Conservation (phyloP, 2,329 filamentous ascomycete genomes). For the Sporothrix pseudoabietina region DNA sequence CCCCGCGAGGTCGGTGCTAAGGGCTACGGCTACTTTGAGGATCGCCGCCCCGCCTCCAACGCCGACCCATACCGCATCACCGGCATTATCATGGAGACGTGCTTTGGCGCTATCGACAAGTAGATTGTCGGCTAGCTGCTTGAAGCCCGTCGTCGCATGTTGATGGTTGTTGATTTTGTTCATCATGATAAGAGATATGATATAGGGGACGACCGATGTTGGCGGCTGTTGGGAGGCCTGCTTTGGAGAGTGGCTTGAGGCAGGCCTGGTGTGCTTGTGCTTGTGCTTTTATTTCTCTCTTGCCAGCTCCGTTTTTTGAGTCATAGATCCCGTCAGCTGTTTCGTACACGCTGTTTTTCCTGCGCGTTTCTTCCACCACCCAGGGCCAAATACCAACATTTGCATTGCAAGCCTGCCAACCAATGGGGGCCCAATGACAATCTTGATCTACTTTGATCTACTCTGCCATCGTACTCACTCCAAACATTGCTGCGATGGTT, state of each 20-base stretch:
- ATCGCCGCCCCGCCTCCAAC: conserved; percentile 71
- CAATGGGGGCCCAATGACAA: conserved; percentile 21
- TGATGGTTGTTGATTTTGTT: background rate
- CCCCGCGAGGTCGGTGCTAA: conserved; percentile 66
- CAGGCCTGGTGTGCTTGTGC: background rate
- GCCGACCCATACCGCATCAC: conserved; percentile 75
- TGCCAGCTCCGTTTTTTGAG: conserved; percentile 13
- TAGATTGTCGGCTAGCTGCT: conserved; percentile 14
- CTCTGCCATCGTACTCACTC: background rate
- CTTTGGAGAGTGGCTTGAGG: background rate
- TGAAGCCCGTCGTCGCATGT: background rate
- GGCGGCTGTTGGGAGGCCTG: background rate
- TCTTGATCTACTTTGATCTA: background rate
- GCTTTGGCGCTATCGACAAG: conserved; percentile 35
- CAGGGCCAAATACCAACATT: conserved; percentile 19
- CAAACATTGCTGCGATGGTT: background rate
- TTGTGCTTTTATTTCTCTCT: background rate
- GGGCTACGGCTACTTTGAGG: conserved; percentile 66
- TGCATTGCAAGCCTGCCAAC: conserved; percentile 23
- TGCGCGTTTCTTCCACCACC: conserved; percentile 10
- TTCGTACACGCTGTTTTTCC: conserved; percentile 25
- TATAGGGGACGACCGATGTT: background rate
- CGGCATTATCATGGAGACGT: conserved; percentile 44
- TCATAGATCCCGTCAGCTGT: conserved; percentile 25
- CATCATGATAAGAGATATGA: background rate